Base-by-base conservation (phyloP, 805 yeast species). In the Pichia cabralensis region DNA sequence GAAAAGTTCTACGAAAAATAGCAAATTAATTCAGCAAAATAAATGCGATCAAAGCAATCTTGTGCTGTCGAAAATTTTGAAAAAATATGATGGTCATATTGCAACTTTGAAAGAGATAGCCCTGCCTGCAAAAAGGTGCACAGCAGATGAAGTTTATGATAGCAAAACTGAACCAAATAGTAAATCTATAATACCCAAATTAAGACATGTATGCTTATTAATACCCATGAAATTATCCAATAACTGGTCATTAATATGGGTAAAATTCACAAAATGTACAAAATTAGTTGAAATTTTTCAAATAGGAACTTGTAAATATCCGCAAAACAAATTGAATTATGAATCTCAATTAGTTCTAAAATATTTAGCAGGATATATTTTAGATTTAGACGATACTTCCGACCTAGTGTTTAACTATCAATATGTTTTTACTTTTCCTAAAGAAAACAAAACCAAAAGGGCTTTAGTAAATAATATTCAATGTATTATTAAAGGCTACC, bases 191-290 rank as follows among this genome's bases (percentile, higher is more conserved):
- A 17, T 32, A 15, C 23, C 19, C 8, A 11, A 31, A 10, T 31
- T 44, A 14, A 33, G 56, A 30, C 35, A 36, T 17, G 35, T 35
- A 20, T 47, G 44, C 13, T 10, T 53, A 10, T 8, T 53, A 3
- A 31, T 52, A n/a, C 52, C 50, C 1, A 30, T 50, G 3, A 46
- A 46, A 24, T 27, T 43, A 15, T 33, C 41, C 5, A 27, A 41
- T n/a, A 25, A 33, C 14, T 53, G 56, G 56, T 38, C 54, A 2
- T 33, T 49, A 16, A 30, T 53, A 3, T 53, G 58, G 58, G 34
- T 52, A 9, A 43, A 48, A 26, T 45, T 52, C 21, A 34, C 33
- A n/a, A 36, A 36, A 26, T 24, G 38, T 27, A 28, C 13, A 12
- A 35, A 42, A 26, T 46, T 29, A 21, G 43, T 46, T 4, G 38